Conservation (phyloP, 257 asterid genomes). For the Jacaranda mimosifolia region DNA sequence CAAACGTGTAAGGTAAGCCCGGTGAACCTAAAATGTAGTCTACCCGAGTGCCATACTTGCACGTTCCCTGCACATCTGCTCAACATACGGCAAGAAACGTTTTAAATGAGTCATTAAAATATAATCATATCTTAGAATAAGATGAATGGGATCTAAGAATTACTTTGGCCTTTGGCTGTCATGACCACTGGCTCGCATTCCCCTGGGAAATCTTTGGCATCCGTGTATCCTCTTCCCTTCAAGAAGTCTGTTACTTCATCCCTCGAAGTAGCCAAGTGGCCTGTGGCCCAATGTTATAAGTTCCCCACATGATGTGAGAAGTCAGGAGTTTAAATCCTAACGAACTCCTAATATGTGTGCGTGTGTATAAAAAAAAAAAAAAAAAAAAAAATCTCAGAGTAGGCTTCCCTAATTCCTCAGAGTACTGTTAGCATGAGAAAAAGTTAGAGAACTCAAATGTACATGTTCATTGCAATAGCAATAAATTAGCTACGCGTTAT, state of each 20-base stretch:
- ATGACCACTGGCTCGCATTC: constrained; percentile 87
- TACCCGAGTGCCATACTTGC: constrained; percentile 94
- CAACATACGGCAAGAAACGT: not conserved
- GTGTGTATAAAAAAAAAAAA: too few relatives aligned
- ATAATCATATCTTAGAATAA: not conserved
- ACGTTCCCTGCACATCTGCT: constrained; percentile 90
- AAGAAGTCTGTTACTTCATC: constrained; percentile 73
- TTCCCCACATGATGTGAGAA: too few relatives aligned
- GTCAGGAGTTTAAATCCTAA: too few relatives aligned
- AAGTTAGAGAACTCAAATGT: not conserved
- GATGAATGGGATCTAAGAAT: not conserved
- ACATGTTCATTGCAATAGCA: too few relatives aligned
- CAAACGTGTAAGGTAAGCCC: constrained; percentile 61
- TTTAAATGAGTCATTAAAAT: not conserved
- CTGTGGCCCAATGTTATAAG: too few relatives aligned
- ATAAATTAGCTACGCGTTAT: too few relatives aligned
- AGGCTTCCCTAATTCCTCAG: constrained; percentile 83
- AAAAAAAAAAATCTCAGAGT: too few relatives aligned
- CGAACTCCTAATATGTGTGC: too few relatives aligned
- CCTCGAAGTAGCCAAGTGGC: constrained; percentile 91
- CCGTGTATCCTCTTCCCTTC: too few relatives aligned
- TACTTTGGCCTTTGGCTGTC: constrained; percentile 98
- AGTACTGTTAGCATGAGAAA: constrained; percentile 51
- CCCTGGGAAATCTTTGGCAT: constrained; percentile 82
- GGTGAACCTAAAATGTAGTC: constrained; percentile 59